These are phyloP conservation scores for Ophiocordyceps camponoti-floridani DNA, from an alignment of 2,329 filamentous ascomycete species.

Conservation along the genomic window DNA sequence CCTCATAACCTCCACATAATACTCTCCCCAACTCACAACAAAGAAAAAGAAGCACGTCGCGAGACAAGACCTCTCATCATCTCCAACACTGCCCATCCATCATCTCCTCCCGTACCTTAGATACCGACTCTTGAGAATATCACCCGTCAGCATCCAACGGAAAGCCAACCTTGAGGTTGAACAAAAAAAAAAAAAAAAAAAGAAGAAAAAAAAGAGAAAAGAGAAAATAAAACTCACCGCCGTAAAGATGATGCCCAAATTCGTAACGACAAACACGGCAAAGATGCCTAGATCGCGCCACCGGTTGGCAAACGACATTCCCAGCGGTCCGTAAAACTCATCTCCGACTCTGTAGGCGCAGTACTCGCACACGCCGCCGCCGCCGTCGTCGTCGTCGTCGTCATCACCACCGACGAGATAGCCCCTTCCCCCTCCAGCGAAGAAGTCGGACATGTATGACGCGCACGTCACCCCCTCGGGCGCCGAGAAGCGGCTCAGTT, in stretches of 20 bases:
- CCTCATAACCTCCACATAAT: too few species aligned
- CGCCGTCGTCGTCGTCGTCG: too few species aligned
- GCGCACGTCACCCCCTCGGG: constrained; percentile 51
- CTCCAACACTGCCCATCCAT: too few species aligned
- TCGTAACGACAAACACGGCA: constrained; percentile 57
- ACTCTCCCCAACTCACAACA: background rate
- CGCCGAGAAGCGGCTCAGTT: constrained; percentile 51
- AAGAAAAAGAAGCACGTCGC: background rate
- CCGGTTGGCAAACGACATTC: constrained; percentile 46
- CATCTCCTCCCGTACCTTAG: too few species aligned
- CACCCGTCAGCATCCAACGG: background rate
- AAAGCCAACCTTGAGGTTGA: too few species aligned
- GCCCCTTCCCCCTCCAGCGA: constrained; percentile 46
- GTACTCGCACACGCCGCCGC: constrained; percentile 54
- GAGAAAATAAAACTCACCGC: constrained; percentile 24
- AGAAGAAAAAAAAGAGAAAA: too few species aligned
- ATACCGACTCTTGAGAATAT: background rate
- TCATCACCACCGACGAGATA: constrained; percentile 55
- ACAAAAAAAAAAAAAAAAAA: background rate
- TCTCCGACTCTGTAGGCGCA: constrained; percentile 69
- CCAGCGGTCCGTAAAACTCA: constrained; percentile 55
- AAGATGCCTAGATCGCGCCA: constrained; percentile 78
- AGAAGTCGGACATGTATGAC: constrained; percentile 58
- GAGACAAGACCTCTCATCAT: too few species aligned
- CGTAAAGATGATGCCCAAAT: constrained; percentile 42